Evolutionary conservation across 2,329 filamentous ascomycete genomes (phyloP).

Genomic region (Colletotrichum coccodes): DNA sequence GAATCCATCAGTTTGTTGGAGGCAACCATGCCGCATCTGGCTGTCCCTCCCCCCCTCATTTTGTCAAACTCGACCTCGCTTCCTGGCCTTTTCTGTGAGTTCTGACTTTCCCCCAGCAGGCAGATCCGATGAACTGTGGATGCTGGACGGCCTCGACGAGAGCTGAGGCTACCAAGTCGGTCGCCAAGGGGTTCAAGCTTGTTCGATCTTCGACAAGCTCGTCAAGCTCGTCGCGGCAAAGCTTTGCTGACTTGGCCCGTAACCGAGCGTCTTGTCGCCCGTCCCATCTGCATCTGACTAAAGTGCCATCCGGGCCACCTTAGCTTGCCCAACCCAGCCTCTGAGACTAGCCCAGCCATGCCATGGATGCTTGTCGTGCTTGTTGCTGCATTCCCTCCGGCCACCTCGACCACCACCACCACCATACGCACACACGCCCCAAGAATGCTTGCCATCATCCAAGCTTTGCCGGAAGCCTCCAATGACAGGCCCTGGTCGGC

Average conservation of each 20-base stretch:
- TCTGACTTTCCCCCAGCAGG: background rate
- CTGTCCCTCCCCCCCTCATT: background rate
- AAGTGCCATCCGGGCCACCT: background rate
- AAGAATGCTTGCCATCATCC: slow-evolving; percentile 17
- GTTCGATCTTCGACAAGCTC: background rate
- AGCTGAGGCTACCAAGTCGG: background rate
- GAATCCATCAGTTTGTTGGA: background rate
- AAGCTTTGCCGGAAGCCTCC: slow-evolving; percentile 21
- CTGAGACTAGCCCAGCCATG: slow-evolving; percentile 11
- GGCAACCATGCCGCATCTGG: background rate
- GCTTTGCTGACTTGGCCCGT: background rate
- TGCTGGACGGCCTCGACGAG: background rate
- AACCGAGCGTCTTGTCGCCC: background rate
- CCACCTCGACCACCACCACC: slow-evolving; percentile 10
- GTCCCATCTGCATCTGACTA: background rate
- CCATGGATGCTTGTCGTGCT: slow-evolving; percentile 11
- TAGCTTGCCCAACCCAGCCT: slow-evolving; percentile 5
- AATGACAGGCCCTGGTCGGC: slow-evolving; percentile 20
- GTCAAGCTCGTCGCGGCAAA: background rate
- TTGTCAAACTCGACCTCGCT: background rate
- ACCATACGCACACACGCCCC: background rate
- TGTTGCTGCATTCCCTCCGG: slow-evolving; percentile 20
- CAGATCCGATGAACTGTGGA: background rate
- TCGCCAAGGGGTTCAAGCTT: background rate
- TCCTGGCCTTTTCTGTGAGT: background rate